Percentiles rank a stretch among this genome's conserved stretches.
phyloP scores from a whole-genome alignment of 306 rosid species.

The Fagus crenata region DNA sequence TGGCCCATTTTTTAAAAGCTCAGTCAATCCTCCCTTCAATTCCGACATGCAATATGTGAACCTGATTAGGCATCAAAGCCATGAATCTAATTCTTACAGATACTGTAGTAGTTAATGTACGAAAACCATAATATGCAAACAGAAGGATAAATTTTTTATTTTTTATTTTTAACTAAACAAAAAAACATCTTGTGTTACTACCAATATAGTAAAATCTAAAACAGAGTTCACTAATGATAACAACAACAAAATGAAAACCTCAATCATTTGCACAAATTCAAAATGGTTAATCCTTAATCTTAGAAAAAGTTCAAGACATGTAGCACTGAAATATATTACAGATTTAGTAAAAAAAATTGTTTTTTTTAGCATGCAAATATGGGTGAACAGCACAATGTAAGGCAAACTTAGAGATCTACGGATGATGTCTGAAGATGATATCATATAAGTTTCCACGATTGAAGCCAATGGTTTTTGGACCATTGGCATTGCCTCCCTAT shows the following conservation, averaged over 20 bases:
- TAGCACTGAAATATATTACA: not conserved
- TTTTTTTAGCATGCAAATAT: not conserved
- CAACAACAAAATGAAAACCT: not conserved
- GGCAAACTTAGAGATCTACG: constrained; percentile 16
- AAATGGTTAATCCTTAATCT: not conserved
- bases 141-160: not conserved
- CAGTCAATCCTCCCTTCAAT: not conserved
- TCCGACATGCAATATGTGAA: not conserved
- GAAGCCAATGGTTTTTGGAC: not conserved
- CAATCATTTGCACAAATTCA: not conserved
- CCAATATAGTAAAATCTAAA: not conserved
- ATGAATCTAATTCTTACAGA: not conserved
- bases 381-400: not conserved
- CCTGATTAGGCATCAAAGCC: not conserved
- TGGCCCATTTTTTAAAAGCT: not conserved
- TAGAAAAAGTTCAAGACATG: not conserved
- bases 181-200: not conserved
- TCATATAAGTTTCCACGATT: constrained; percentile 1
- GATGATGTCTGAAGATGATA: constrained; percentile 10
- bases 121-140: not conserved
- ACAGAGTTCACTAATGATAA: not conserved
- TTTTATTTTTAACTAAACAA: too few species aligned
- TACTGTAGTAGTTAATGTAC: not conserved
- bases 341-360: not conserved
- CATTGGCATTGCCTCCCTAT: not conserved